A percentile compares a stretch with the other conserved stretches of the same genome.
phyloP scores from a whole-genome alignment of 106 monocot species.

The Platanthera zijinensis region DNA sequence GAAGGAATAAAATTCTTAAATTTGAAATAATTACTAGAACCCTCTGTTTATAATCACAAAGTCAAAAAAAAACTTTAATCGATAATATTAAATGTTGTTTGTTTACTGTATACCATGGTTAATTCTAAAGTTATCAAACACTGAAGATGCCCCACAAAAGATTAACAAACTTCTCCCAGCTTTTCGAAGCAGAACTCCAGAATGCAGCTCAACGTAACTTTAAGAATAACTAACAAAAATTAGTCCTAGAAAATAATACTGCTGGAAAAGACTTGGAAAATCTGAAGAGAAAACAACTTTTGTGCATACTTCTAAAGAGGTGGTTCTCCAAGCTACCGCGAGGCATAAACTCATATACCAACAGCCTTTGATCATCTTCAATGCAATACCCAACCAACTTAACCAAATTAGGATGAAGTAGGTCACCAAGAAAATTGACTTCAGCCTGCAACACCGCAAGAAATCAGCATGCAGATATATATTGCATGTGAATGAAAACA shows the following conservation, averaged over 20 bases:
- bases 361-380: conserved; percentile 69
- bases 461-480: neutral
- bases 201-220: neutral
- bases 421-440: conserved; percentile 74
- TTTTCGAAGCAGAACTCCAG: neutral
- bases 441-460: conserved; percentile 50
- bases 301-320: conserved; percentile 63
- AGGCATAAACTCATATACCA: conserved; percentile 73
- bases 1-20: no score
- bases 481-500: conserved; percentile 1
- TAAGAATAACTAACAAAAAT: neutral
- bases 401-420: conserved; percentile 65
- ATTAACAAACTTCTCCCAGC: neutral
- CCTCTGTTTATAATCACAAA: no score
- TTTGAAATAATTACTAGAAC: no score
- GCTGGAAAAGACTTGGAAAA: conserved; percentile 3
- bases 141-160: neutral
- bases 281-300: neutral
- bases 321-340: conserved; percentile 76
- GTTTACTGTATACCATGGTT: neutral
- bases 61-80: no score
- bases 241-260: neutral
- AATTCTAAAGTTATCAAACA: neutral
- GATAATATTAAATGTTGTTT: no score
- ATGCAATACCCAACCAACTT: conserved; percentile 73